Evolutionary conservation across 345 rosid genomes (phyloP).

Genomic region (Populus euphratica): DNA sequence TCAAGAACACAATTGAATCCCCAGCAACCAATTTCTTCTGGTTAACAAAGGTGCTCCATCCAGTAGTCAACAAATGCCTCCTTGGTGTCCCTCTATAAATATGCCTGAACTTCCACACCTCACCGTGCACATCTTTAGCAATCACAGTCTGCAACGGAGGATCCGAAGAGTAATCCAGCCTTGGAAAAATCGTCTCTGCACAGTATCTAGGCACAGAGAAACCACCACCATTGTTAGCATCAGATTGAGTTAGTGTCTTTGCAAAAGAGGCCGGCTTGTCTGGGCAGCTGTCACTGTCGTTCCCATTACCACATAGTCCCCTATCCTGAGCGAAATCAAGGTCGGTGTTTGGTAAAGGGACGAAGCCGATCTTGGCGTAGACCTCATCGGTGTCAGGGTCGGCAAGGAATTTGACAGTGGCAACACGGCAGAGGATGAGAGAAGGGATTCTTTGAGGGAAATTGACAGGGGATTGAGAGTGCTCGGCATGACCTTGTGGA

Average conservation of each 20-base stretch:
- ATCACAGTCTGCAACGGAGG: conserved; percentile 82
- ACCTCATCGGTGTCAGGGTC: conserved; percentile 26
- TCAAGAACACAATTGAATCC: conserved; percentile 28
- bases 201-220: conserved; percentile 97
- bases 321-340: conserved; percentile 34
- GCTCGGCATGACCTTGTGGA: conserved; percentile 35
- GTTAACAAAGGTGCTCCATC: conserved; percentile 32
- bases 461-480: conserved; percentile 18
- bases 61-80: conserved; percentile 32
- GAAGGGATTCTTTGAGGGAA: conserved; percentile 13
- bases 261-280: conserved; percentile 76
- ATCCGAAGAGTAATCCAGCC: conserved; percentile 28
- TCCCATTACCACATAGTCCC: neutral
- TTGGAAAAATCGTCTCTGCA: conserved; percentile 57
- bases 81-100: conserved; percentile 31
- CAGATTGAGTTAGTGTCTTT: conserved; percentile 92
- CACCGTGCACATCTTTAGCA: conserved; percentile 32
- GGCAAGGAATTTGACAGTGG: conserved; percentile 20
- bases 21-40: conserved; percentile 29
- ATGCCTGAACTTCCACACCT: conserved; percentile 31
- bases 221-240: conserved; percentile 97
- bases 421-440: conserved; percentile 18
- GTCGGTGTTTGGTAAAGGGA: conserved; percentile 13
- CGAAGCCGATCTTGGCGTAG: conserved; percentile 17
- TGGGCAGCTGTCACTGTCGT: neutral